Evolutionary conservation across 495 filamentous ascomycete genomes (phyloP), one percentile per base, ranked within the genome.

Genomic region (Xylaria scruposa): DNA sequence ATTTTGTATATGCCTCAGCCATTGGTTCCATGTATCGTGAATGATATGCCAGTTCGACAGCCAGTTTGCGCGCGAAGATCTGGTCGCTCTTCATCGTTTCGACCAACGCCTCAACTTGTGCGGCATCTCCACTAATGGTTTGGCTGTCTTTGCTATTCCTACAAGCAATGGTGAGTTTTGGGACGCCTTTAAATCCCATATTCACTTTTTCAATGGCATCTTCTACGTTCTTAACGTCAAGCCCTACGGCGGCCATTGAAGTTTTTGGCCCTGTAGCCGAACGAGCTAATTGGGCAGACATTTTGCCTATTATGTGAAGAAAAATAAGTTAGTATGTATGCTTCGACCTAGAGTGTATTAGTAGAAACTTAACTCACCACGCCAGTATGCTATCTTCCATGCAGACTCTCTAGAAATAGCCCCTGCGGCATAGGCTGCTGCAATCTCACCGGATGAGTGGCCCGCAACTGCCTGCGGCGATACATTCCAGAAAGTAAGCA

Each of bases 371-470:
- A 24, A 29, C 51, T 77, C 54, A 10, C 82, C 75, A 46, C 79
- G 79, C 72, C 85, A 69, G 78, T 82, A 78, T 21, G 88, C 84
- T 13, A 88, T 75, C 19, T 82, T 71, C 85, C 88, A 87, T 15
- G 81, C 82, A 0, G 82, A 80, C 36, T 82, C 75, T 46, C 86
- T 84, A n/a, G 77, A 77, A n/a, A 87, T 71, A 46, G 82, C 79
- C 10, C 81, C 81, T 2, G 77, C 77, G n/a, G 82, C 76, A 69
- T 84, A 85, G 9, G 84, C 83, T 4, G 84, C 85, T 29, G 79
- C 83, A 76, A 90, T 90, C 74, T 90, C 88, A 19, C 88, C 88
- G 72, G 84, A 88, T 8, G 88, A 90, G 68, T 91, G 88, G 7
- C 89, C 89, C 5, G 87, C 81, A 0, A 89, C 87, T 38, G 82